A percentile compares a stretch with the other conserved stretches of the same genome.
Evolutionary conservation across 805 yeast species (phyloP).

Genomic region (Ascoidea rubescens): DNA sequence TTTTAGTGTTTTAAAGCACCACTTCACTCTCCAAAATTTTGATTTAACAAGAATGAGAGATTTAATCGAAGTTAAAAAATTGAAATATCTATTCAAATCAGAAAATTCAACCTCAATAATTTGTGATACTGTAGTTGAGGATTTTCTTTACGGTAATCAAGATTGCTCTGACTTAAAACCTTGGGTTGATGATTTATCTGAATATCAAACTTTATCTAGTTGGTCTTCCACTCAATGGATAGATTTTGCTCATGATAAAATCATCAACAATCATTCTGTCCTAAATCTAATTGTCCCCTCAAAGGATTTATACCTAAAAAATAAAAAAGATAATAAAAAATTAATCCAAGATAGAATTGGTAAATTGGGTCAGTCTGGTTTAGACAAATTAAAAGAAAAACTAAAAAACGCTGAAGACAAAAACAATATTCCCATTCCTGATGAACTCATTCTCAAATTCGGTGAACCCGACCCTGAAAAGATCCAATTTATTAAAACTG

Average conservation of each 20-base stretch:
- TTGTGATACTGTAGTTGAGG: slow-evolving; percentile 55
- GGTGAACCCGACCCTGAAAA: slow-evolving; percentile 61
- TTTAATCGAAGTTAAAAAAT: slow-evolving; percentile 48
- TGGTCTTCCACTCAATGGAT: slow-evolving; percentile 70
- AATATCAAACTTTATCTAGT: slow-evolving; percentile 29
- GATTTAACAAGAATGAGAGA: slow-evolving; percentile 57
- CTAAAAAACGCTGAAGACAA: slow-evolving; percentile 48
- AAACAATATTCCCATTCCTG: slow-evolving; percentile 73
- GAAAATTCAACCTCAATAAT: slow-evolving; percentile 52
- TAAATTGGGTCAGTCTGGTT: slow-evolving; percentile 46
- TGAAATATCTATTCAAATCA: slow-evolving; percentile 43
- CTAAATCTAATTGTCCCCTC: slow-evolving; percentile 68
- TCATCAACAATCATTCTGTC: slow-evolving; percentile 50
- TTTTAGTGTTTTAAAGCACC: slow-evolving; percentile 36
- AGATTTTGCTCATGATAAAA: slow-evolving; percentile 31
- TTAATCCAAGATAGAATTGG: slow-evolving; percentile 34
- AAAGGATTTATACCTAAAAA: slow-evolving; percentile 32
- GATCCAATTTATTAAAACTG: slow-evolving; percentile 58
- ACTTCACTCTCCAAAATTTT: slow-evolving; percentile 32
- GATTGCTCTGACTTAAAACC: slow-evolving; percentile 46
- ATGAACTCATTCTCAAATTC: slow-evolving; percentile 43
- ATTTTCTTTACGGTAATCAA: slow-evolving; percentile 64
- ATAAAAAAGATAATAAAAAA: slow-evolving; percentile 37
- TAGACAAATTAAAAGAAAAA: slow-evolving; percentile 31
- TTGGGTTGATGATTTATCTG: slow-evolving; percentile 43